Percentiles rank a stretch among this genome's conserved stretches.
These are phyloP conservation scores for Kwoniella europaea DNA, from an alignment of 768 basidiomycete species.

Conservation along the genomic window DNA sequence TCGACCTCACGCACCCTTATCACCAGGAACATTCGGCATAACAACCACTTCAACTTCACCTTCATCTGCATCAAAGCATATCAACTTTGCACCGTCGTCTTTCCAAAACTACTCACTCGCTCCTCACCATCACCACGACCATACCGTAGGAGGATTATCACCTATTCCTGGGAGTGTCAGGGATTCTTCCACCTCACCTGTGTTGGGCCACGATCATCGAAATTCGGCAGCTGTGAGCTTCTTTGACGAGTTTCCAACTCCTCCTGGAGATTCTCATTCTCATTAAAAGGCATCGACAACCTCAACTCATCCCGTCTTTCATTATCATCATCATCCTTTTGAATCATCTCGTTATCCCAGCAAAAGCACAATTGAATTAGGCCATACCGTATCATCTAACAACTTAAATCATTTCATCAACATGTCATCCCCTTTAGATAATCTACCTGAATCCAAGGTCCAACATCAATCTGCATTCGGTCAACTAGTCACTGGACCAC, in stretches of 20 bases:
- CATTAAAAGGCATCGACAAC: background rate
- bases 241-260: conserved; percentile 31
- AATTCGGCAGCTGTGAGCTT: conserved; percentile 34
- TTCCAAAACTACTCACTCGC: conserved; percentile 1
- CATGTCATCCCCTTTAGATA: background rate
- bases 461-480: conserved; percentile 47
- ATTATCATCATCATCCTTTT: background rate
- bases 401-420: background rate
- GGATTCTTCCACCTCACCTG: conserved; percentile 4
- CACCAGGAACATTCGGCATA: conserved; percentile 35
- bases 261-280: conserved; percentile 8
- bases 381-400: background rate
- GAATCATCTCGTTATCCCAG: background rate
- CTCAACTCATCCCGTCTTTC: background rate
- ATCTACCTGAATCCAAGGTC: conserved; percentile 8
- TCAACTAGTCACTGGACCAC: conserved; percentile 60
- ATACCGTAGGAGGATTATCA: background rate
- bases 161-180: background rate
- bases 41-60: conserved; percentile 9
- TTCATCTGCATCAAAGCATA: background rate
- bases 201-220: conserved; percentile 14
- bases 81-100: conserved; percentile 12
- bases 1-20: conserved; percentile 20
- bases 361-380: background rate
- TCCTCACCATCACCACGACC: background rate